Evolutionary conservation across 352 stramenopile species (phyloP), one percentile per base, ranked within the genome.

Genomic region (Phytopythium sindhum): DNA sequence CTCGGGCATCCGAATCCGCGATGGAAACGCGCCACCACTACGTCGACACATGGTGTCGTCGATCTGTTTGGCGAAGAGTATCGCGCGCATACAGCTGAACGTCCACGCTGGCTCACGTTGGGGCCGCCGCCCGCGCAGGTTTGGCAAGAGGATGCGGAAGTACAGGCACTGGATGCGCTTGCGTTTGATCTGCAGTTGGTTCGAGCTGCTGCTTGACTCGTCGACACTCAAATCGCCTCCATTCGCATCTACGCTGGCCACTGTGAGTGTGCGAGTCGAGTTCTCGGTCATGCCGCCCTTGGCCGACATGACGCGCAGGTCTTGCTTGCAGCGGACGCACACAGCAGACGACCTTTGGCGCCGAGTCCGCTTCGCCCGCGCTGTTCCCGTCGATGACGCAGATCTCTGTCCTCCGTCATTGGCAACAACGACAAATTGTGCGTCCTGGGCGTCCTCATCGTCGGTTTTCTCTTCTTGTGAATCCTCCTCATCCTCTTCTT

Each of bases 141-240:
- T 97, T 0, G 93, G 93, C 59, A 98, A 62, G 10, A 98, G 47
- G 33, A 98, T 95, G 14, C 93, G 86, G 59, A 95, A 98, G 45
- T 86, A 87, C 29, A 97, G 77, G 60, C 93, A 98, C 54, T 94
- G 84, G 11, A 93, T 69, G 0, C 80, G 78, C 24, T 70, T 80
- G 48, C 79, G 82, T 31, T 73, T 72, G 4, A 63, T 29, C 23
- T 62, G 63, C 10, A 72, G 39, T 5, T 68, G 70, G 21, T 57
- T 68, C 4, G 14, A 21, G 21, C 31, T 21, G 33, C 33, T 19
- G 23, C 33, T 28, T 3, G 35, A 4, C 19, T n/a, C 8, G 12
- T 60, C 54, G 5, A 1, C 33, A 29, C 24, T 42, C 11, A 8
- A 4, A 23, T 50, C 35, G 15, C 39, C 29, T 26, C 33, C 29